Base-by-base conservation (phyloP, 2,329 filamentous ascomycete genomes). In the Myriosclerotinia duriaeana region DNA sequence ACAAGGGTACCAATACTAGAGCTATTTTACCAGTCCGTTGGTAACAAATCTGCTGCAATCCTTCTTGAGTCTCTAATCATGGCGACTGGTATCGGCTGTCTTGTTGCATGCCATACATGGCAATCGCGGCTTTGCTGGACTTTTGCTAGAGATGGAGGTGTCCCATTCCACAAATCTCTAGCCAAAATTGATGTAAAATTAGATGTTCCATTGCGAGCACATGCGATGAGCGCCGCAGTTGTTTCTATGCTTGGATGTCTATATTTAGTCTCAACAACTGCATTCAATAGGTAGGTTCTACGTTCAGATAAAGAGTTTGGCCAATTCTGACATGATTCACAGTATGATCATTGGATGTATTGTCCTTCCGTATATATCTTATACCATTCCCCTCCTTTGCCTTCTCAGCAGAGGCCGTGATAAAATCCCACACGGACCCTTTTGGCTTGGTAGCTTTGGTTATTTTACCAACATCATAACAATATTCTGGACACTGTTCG, bases 401-500 rank as follows among this genome's bases (percentile, higher is more conserved):
- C 78, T 81, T 20, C 72, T 77, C 30, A 67, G 72, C 20, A 74
- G 72, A 38, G 77, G 76, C 2, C 72, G 77, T 15, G 85, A 81
- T 62, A 87, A 85, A 79, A 78, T 93, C 11, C 87, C 87, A 0
- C 80, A 83, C 55, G 78, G 79, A 2, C 74, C 83, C 0, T 90
- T 89, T 73, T 80, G 81, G 52, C 78, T 90, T n/a, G 82, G 85
- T 0, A 80, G 77, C 30, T 67, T 88, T 53, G 87, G 83, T 26
- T 88, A 86, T 85, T 75, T 81, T 30, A 79, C 83, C 42, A 90
- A 90, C 72, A 66, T 82, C 55, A 81, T 82, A 34, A 85, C 86
- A 9, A 74, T 89, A 30, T 77, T 77, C 0, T 89, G 87, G 71
- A 83, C 85, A 2, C 75, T 81, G 7, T 77, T 88, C 26, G 87